A percentile compares a stretch with the other conserved stretches of the same genome.
Conservation (phyloP, 768 basidiomycete genomes). For the Mycena galopus region DNA sequence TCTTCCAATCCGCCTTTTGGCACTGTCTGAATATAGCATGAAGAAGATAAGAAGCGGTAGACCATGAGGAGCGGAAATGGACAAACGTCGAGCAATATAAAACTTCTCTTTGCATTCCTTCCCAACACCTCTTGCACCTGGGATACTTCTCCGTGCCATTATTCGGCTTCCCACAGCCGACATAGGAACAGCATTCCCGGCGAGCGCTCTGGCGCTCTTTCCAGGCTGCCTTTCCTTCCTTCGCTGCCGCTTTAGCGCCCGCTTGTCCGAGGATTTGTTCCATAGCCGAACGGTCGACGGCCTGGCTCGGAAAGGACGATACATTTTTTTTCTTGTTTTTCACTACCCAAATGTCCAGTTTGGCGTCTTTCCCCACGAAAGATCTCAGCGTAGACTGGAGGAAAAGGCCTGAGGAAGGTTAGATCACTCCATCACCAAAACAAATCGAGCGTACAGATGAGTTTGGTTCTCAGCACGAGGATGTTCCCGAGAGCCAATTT, state of each 20-base stretch:
- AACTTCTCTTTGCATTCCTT: conserved; percentile 22
- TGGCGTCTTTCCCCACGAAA: conserved; percentile 7
- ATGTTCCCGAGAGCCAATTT: conserved; percentile 25
- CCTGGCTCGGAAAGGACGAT: not conserved
- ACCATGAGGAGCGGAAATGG: not conserved
- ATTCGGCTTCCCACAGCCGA: conserved; percentile 14
- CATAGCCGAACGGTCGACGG: not conserved
- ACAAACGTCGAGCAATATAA: conserved; percentile 36
- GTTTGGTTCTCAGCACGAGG: conserved; percentile 31
- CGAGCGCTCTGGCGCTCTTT: conserved; percentile 27
- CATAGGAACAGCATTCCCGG: conserved; percentile 17
- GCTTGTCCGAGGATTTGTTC: conserved; percentile 7
- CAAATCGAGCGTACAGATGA: conserved; percentile 27
- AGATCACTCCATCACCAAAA: not conserved
- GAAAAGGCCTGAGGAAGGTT: conserved; percentile 4
- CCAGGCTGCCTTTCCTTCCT: conserved; percentile 22
- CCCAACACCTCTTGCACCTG: conserved; percentile 32
- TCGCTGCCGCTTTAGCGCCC: conserved; percentile 18
- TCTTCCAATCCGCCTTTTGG: conserved; percentile 37
- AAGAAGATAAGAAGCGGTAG: not conserved
- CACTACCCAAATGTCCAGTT: not conserved
- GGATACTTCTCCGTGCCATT: conserved; percentile 15
- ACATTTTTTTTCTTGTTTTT: conserved; percentile 16
- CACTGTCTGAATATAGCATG: conserved; percentile 26
- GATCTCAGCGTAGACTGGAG: conserved; percentile 6